These are phyloP conservation scores for Stevia rebaudiana DNA, from an alignment of 140 eudicot genomes.

Conservation along the genomic window DNA sequence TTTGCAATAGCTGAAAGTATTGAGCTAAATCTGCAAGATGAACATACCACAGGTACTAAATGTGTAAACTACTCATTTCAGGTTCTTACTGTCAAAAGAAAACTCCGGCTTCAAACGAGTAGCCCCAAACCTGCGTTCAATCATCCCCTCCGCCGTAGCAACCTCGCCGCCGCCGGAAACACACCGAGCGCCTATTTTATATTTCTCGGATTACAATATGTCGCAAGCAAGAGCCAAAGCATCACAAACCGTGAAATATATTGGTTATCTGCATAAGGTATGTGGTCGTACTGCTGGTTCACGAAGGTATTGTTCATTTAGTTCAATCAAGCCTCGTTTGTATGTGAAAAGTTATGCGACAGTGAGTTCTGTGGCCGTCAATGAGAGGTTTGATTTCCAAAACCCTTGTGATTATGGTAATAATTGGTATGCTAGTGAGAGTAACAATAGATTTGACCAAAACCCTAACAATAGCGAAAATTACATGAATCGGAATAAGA, in stretches of 20 bases:
- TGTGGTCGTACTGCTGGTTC: conserved; percentile 4
- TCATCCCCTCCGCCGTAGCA: background rate
- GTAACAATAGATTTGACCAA: conserved; percentile 5
- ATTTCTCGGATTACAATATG: background rate
- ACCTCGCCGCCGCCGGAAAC: conserved; percentile 3
- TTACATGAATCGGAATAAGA: background rate
- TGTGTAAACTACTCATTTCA: background rate
- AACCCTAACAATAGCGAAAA: background rate
- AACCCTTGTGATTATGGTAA: conserved; percentile 23
- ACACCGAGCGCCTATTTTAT: conserved; percentile 6
- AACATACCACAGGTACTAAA: background rate
- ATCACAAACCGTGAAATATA: conserved; percentile 20
- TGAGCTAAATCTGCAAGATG: background rate
- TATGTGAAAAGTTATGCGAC: conserved; percentile 26
- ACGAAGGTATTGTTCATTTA: background rate
- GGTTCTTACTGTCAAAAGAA: background rate
- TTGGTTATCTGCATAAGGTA: conserved; percentile 35
- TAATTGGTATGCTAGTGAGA: background rate
- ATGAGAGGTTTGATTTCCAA: conserved; percentile 32
- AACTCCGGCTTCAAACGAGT: background rate
- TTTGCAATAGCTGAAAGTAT: background rate
- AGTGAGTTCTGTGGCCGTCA: conserved; percentile 9
- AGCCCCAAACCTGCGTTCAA: background rate
- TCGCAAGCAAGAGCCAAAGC: conserved; percentile 30
- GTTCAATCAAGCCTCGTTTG: background rate